Base-by-base conservation (phyloP, 768 basidiomycete genomes). In the Rhodotorula sphaerocarpa region DNA sequence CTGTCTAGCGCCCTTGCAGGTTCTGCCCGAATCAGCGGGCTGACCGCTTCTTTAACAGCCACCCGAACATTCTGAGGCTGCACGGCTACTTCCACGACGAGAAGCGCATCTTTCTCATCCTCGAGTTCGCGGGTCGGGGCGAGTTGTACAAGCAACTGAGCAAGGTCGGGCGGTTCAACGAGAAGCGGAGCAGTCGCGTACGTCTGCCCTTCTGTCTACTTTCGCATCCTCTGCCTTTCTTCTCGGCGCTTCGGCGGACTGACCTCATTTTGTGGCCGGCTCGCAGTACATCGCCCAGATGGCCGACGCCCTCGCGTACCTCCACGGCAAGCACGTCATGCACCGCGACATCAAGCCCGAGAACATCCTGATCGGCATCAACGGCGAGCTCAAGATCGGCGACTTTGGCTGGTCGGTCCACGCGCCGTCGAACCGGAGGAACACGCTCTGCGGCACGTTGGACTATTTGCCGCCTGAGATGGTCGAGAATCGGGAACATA, bases 401-500 rank as follows among this genome's bases (percentile, higher is more conserved):
- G 93, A 97, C 76, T 97, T 97, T 75, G 95, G 95, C 15, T 99
- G 95, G 93, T 90, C 86, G 71, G 90, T 95, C 12, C 93, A 97
- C 74, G 93, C 92, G 0, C 93, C 93, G 0, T 84, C 88, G 2
- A 88, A 90, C 73, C 79, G 91, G 50, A 25, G 34, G 23, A 31
- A 81, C 77, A 96, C 95, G 1, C 80, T 97, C 16, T 97, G 93
- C 70, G 93, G 93, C 18, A 97, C 93, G 2, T 77, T 96, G 48
- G 95, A 97, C 74, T 97, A 97, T 74, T 80, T 99, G 16, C 92
- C 95, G 0, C 93, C 95, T 18, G 93, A 97, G 79, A 99, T 97
- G 95, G 88, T 99, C 20, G 90, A 95, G 70, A 85, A 86, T 0
- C 85, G 82, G 69, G 88, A 87, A 63, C 92, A 97, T 74, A 86